Percentiles rank a stretch among this genome's conserved stretches.
phyloP scores from a whole-genome alignment of 208 protist genomes.

The Acanthamoeba castellanii region DNA sequence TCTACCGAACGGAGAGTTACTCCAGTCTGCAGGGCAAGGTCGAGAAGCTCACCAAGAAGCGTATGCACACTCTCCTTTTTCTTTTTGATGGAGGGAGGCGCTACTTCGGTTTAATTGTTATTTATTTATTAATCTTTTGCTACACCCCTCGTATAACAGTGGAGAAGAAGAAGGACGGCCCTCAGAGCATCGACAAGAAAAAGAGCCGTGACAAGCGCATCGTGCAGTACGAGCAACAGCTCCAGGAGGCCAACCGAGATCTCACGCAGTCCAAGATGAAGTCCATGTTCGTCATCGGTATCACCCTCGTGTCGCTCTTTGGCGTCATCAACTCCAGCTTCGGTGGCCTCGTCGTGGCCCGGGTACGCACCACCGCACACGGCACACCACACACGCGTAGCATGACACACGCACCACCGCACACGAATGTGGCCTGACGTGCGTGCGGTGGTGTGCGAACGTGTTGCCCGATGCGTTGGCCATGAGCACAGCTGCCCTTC shows the following conservation, averaged over 20 bases:
- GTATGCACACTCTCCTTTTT: too few relatives aligned
- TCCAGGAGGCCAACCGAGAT: slow-evolving; percentile 1
- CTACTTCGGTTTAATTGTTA: too few relatives aligned
- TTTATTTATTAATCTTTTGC: too few relatives aligned
- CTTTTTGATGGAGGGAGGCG: too few relatives aligned
- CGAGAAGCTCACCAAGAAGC: slow-evolving; percentile 27
- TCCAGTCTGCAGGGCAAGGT: not conserved
- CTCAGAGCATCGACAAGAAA: slow-evolving; percentile 15
- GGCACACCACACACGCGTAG: not conserved
- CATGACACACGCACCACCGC: not conserved
- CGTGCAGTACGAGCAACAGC: not conserved
- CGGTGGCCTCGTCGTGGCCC: slow-evolving; percentile 7
- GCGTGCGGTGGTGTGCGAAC: not conserved
- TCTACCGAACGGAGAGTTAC: slow-evolving; percentile 67
- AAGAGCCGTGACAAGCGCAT: slow-evolving; percentile 46
- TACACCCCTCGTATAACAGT: not conserved
- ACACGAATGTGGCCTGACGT: too few relatives aligned
- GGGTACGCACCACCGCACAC: not conserved
- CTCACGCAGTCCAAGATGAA: slow-evolving; percentile 57
- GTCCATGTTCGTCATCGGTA: slow-evolving; percentile 52
- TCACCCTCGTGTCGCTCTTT: slow-evolving; percentile 54
- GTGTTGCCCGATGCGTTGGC: too few relatives aligned
- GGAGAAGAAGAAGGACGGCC: slow-evolving; percentile 48
- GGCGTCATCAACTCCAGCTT: slow-evolving; percentile 57
- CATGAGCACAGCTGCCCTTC: slow-evolving; percentile 8